Percentiles rank a stretch among this genome's conserved stretches.
These are phyloP conservation scores for Cercospora canescens DNA, from an alignment of 2,329 filamentous ascomycete species.

Conservation along the genomic window DNA sequence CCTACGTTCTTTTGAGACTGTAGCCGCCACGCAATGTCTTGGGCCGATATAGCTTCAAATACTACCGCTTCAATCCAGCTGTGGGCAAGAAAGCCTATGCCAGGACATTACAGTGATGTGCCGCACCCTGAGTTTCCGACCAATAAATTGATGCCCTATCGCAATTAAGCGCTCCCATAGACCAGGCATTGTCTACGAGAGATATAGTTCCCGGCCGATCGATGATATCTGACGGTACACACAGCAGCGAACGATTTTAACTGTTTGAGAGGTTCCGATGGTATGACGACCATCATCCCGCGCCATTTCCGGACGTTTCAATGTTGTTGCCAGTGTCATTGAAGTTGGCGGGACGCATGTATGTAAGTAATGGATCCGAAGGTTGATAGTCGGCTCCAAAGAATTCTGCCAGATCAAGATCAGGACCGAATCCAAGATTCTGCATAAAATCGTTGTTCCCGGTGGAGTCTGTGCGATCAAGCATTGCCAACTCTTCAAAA, in stretches of 20 bases:
- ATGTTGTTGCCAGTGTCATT: conserved; percentile 6
- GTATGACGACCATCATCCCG: conserved; percentile 8
- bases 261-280: neutral
- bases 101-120: no score
- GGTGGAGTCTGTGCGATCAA: conserved; percentile 57
- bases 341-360: conserved; percentile 36
- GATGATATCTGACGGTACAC: neutral
- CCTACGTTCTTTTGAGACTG: neutral
- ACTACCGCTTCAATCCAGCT: no score
- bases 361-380: conserved; percentile 42
- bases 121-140: no score
- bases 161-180: no score
- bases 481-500: conserved; percentile 59
- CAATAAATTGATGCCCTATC: no score
- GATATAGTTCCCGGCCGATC: neutral
- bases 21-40: neutral
- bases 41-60: no score
- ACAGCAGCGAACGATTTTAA: neutral
- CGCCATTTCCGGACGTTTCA: conserved; percentile 5
- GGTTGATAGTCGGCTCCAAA: conserved; percentile 45
- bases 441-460: conserved; percentile 65
- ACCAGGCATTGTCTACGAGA: neutral
- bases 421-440: conserved; percentile 65
- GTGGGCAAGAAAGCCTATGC: no score
- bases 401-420: conserved; percentile 59